Conservation (phyloP, 257 asterid species). For the Lavandula angustifolia region DNA sequence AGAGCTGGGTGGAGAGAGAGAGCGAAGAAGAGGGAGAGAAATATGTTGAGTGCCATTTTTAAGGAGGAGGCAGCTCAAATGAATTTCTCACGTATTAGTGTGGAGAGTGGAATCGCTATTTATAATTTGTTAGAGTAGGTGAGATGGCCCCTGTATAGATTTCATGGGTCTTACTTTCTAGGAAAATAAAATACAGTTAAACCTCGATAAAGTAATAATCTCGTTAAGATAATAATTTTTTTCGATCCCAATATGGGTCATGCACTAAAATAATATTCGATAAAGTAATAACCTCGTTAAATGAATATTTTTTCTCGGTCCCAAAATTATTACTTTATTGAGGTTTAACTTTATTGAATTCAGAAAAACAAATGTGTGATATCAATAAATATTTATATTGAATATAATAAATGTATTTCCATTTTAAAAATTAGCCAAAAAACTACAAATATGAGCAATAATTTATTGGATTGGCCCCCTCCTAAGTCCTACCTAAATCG, state of each 20-base stretch:
- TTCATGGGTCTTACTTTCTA: background rate
- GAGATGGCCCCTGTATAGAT: conserved; percentile 13
- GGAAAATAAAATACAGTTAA: no score
- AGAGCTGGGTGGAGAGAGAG: conserved; percentile 18
- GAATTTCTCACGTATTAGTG: background rate
- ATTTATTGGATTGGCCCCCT: conserved; percentile 17
- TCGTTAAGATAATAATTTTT: no score
- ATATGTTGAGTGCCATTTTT: conserved; percentile 23
- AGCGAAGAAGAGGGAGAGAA: conserved; percentile 16
- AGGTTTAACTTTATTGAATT: no score
- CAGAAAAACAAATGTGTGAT: no score
- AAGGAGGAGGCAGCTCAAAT: background rate
- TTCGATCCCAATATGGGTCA: no score
- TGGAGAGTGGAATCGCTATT: conserved; percentile 29
- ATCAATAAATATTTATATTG: no score
- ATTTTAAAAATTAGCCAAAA: background rate
- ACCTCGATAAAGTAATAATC: no score
- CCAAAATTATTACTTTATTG: no score
- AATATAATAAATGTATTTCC: background rate
- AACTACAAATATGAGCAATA: background rate
- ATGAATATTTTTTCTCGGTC: no score
- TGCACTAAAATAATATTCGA: no score
- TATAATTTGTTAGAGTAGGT: conserved; percentile 33
- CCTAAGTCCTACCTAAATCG: background rate
- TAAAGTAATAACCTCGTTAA: no score